These are phyloP conservation scores for Macroventuria anomochaeta DNA, from an alignment of 2,329 filamentous ascomycete genomes.

Conservation along the genomic window DNA sequence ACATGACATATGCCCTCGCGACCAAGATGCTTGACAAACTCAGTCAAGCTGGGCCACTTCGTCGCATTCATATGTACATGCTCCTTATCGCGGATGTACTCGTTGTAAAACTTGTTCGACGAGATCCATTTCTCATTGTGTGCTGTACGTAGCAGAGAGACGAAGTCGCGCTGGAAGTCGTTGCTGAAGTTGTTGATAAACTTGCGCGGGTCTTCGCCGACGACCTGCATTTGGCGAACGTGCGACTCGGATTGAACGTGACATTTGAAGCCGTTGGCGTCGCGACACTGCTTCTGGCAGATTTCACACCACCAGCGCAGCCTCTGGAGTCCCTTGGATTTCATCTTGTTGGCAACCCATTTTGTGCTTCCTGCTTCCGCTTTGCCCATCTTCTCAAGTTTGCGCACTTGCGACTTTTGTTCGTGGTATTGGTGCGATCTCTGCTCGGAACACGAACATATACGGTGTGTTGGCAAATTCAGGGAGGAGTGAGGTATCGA, in stretches of 20 bases:
- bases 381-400: constrained; percentile 71
- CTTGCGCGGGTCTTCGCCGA: constrained; percentile 86
- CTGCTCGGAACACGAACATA: no score
- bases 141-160: constrained; percentile 76
- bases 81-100: constrained; percentile 74
- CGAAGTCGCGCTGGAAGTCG: constrained; percentile 81
- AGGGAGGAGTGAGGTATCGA: not conserved
- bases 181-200: constrained; percentile 81
- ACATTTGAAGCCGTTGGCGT: constrained; percentile 75
- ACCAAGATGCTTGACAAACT: constrained; percentile 87
- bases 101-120: constrained; percentile 93
- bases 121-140: constrained; percentile 92
- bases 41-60: constrained; percentile 83
- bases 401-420: not conserved
- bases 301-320: constrained; percentile 89
- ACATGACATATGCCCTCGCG: constrained; percentile 87
- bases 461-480: no score
- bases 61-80: constrained; percentile 96
- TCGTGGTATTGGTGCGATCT: no score
- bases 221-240: constrained; percentile 84
- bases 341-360: constrained; percentile 87
- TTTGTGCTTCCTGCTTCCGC: constrained; percentile 94
- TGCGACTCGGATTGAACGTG: constrained; percentile 86
- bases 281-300: constrained; percentile 77
- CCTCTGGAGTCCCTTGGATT: constrained; percentile 66